phyloP scores from a whole-genome alignment of 2,329 filamentous ascomycete species.

The Dothistroma septosporum region DNA sequence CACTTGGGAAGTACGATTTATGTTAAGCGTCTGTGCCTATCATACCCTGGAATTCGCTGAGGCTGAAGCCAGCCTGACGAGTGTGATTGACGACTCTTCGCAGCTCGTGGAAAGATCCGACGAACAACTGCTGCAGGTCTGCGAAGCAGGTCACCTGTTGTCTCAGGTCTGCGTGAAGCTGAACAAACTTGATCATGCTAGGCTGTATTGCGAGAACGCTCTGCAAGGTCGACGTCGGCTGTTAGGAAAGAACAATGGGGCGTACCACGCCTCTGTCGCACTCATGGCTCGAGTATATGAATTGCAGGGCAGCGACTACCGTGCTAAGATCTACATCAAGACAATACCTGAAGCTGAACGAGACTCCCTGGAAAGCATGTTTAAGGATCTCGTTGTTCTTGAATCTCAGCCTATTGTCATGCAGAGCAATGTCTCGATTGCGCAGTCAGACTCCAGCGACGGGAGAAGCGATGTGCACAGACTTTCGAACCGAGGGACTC shows the following conservation, averaged over 20 bases:
- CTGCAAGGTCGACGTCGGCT: constrained; percentile 13
- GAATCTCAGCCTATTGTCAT: background rate
- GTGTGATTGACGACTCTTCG: constrained; percentile 5
- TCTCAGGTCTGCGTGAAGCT: constrained; percentile 9
- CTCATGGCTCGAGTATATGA: constrained; percentile 16
- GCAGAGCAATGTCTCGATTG: background rate
- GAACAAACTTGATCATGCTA: constrained; percentile 14
- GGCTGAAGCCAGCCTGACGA: constrained; percentile 25
- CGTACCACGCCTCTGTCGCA: constrained; percentile 12
- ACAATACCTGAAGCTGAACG: constrained; percentile 13
- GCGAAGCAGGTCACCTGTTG: constrained; percentile 17
- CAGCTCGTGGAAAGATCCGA: background rate
- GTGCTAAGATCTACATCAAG: constrained; percentile 12
- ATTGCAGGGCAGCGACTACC: constrained; percentile 8
- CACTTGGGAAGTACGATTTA: constrained; percentile 28
- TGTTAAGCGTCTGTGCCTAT: constrained; percentile 30
- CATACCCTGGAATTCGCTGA: constrained; percentile 21
- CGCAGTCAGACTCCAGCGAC: background rate
- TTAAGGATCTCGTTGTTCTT: background rate
- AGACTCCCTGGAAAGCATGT: background rate
- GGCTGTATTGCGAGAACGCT: constrained; percentile 14
- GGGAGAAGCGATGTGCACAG: background rate
- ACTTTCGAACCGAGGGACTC: background rate
- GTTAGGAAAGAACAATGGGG: constrained; percentile 11
- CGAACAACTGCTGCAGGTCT: constrained; percentile 9